Percentiles rank a stretch among this genome's conserved stretches.
Evolutionary conservation across 768 basidiomycete species (phyloP).

Genomic region (Tricholoma saponaceum): DNA sequence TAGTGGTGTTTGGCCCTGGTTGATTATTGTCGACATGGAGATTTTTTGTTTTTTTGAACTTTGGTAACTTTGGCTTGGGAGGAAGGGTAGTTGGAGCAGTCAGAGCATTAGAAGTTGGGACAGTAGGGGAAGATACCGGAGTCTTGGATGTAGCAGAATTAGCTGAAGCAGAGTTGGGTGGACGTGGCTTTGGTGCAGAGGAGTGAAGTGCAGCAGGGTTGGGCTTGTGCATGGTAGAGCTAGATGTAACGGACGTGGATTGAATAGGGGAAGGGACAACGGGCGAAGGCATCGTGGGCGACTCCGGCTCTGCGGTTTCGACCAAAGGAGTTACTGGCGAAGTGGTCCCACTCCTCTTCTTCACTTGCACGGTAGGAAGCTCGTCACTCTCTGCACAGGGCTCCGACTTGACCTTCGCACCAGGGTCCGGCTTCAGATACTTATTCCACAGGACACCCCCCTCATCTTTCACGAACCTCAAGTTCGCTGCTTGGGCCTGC

Average conservation of each 20-base stretch:
- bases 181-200: neutral
- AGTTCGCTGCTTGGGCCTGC: constrained; percentile 25
- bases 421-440: constrained; percentile 7
- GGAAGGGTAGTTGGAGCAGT: neutral
- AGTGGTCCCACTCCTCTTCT: neutral
- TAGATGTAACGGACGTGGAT: neutral
- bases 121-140: neutral
- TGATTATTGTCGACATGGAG: neutral
- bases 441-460: constrained; percentile 13
- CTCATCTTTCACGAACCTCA: constrained; percentile 19
- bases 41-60: neutral
- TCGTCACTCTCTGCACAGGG: neutral
- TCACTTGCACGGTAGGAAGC: neutral
- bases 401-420: constrained; percentile 6
- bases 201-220: neutral
- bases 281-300: neutral
- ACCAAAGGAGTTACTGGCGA: neutral
- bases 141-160: neutral
- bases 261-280: neutral
- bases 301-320: neutral
- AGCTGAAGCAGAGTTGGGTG: neutral
- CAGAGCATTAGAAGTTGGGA: neutral
- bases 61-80: neutral
- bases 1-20: neutral
- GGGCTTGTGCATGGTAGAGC: neutral